These are phyloP conservation scores for Pyronema domesticum DNA, from an alignment of 495 filamentous ascomycete genomes.

Conservation along the genomic window DNA sequence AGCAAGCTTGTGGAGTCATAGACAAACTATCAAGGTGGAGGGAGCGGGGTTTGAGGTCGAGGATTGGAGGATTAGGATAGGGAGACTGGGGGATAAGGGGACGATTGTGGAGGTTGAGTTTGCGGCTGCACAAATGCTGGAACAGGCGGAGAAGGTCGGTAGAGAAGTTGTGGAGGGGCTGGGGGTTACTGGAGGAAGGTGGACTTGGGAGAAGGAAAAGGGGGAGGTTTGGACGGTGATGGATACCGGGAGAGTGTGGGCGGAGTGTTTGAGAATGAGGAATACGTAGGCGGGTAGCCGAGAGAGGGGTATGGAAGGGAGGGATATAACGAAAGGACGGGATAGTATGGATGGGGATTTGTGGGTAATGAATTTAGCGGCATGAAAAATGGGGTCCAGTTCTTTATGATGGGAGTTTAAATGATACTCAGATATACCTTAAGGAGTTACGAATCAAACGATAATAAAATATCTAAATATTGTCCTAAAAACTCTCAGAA, in stretches of 20 bases:
- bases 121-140: conserved; percentile 13
- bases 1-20: conserved; percentile 12
- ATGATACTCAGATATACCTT: too few species aligned
- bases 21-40: conserved; percentile 13
- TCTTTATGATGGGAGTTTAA: too few species aligned
- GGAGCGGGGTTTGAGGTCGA: conserved; percentile 18
- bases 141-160: conserved; percentile 17
- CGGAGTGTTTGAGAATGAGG: too few species aligned
- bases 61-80: conserved; percentile 18
- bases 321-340: too few species aligned
- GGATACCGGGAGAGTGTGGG: conserved; percentile 19
- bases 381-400: too few species aligned
- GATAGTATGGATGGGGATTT: too few species aligned
- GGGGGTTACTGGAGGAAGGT: conserved; percentile 13
- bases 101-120: conserved; percentile 25
- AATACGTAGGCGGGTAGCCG: too few species aligned
- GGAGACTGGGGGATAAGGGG: conserved; percentile 20
- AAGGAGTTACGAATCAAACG: too few species aligned
- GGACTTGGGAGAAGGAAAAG: conserved; percentile 6
- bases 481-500: too few species aligned
- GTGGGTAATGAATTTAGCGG: too few species aligned
- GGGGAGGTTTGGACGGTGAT: conserved; percentile 19
- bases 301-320: too few species aligned
- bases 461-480: too few species aligned
- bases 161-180: conserved; percentile 18